Conservation (phyloP, 108 stramenopile genomes). For the Nitzschia sp. region DNA sequence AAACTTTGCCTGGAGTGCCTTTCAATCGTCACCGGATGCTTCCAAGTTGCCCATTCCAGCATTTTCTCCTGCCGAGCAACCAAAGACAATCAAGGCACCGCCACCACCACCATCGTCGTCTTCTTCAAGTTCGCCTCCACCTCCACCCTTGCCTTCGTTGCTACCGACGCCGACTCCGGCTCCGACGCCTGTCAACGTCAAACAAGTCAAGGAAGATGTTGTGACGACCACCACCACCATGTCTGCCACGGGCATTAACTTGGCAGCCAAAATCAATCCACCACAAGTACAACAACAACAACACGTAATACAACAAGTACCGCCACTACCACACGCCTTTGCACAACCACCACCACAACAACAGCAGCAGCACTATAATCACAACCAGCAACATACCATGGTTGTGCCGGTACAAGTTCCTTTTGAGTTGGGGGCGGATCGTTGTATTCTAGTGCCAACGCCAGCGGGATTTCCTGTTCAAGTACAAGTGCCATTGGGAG, state of each 20-base stretch:
- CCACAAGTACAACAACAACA: constrained; percentile 14
- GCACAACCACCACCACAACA: neutral
- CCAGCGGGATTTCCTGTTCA: constrained; percentile 47
- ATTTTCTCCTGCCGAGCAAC: constrained; percentile 40
- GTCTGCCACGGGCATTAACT: constrained; percentile 42
- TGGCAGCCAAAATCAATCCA: constrained; percentile 26
- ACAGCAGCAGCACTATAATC: neutral
- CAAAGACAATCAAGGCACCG: constrained; percentile 7
- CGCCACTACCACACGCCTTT: constrained; percentile 6
- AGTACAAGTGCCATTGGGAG: constrained; percentile 59
- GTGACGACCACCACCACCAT: neutral
- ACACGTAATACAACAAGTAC: constrained; percentile 1
- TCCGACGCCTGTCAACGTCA: neutral
- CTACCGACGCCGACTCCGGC: neutral
- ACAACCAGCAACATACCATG: constrained; percentile 38
- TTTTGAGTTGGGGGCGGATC: constrained; percentile 45
- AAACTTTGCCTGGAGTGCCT: constrained; percentile 85
- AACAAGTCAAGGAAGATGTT: neutral
- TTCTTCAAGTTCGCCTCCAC: neutral
- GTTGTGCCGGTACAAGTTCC: constrained; percentile 72
- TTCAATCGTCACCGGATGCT: constrained; percentile 84
- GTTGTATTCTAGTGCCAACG: constrained; percentile 61
- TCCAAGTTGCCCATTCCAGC: constrained; percentile 66
- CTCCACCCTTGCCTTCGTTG: neutral
- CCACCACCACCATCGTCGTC: neutral